These are phyloP conservation scores for Phylloporus rhodoxanthus DNA, from an alignment of 768 basidiomycete genomes.

Conservation along the genomic window DNA sequence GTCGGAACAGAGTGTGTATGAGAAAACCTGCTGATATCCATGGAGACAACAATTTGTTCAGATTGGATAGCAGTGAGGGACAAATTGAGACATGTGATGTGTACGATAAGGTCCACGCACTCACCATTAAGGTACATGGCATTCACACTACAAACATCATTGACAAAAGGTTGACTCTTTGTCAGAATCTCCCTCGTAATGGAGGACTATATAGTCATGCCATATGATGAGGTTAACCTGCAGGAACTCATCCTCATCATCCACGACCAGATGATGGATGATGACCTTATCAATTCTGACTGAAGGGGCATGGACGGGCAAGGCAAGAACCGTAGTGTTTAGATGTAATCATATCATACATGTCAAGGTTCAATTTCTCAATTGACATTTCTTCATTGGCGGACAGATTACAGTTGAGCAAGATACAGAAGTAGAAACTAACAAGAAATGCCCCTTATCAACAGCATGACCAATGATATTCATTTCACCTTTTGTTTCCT, in stretches of 20 bases:
- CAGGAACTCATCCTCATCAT: neutral
- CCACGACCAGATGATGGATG: neutral
- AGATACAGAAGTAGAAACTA: neutral
- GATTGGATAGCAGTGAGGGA: neutral
- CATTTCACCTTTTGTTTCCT: neutral
- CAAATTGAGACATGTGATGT: neutral
- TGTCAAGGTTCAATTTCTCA: neutral
- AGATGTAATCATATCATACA: neutral
- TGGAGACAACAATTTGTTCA: neutral
- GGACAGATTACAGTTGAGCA: neutral
- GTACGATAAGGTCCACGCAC: neutral
- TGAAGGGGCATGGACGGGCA: neutral
- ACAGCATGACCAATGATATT: neutral
- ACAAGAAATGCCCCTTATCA: neutral
- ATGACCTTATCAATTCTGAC: neutral
- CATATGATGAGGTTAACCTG: neutral
- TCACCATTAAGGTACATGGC: neutral
- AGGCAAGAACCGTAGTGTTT: neutral
- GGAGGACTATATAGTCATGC: neutral
- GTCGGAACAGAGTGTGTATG: neutral
- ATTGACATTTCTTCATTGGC: too few relatives aligned
- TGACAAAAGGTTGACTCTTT: neutral
- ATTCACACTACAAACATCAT: neutral
- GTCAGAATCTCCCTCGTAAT: neutral
- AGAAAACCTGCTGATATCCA: neutral